Conservation (phyloP, 2,329 filamentous ascomycete species). For the Hymenoscyphus fructigenus region DNA sequence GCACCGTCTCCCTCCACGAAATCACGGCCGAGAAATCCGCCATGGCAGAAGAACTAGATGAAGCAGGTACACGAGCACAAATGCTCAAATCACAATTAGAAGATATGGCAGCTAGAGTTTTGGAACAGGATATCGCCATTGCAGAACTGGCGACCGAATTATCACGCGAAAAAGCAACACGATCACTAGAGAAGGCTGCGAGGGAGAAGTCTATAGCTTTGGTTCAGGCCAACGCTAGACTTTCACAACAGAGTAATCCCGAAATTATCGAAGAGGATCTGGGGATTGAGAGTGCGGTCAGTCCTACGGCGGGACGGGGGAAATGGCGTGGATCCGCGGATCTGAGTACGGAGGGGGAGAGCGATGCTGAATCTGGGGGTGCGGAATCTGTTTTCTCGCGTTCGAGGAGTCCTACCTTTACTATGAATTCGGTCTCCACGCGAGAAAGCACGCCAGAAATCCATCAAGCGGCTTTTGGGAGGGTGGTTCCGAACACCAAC, state of each 20-base stretch:
- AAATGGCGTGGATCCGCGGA: conserved; percentile 38
- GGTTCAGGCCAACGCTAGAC: conserved; percentile 27
- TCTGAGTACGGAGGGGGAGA: conserved; percentile 54
- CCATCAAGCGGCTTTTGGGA: conserved; percentile 23
- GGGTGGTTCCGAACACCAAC: conserved; percentile 22
- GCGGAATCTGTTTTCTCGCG: conserved; percentile 60
- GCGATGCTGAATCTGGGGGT: conserved; percentile 50
- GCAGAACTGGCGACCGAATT: conserved; percentile 51
- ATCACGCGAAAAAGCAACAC: conserved; percentile 48
- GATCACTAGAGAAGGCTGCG: conserved; percentile 31
- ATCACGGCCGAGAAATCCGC: conserved; percentile 53
- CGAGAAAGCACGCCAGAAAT: conserved; percentile 25
- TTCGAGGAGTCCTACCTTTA: conserved; percentile 55
- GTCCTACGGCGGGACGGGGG: conserved; percentile 13
- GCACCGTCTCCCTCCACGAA: conserved; percentile 50
- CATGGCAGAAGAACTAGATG: conserved; percentile 55
- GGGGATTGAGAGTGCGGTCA: conserved; percentile 22
- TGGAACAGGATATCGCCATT: conserved; percentile 54
- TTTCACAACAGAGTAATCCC: conserved; percentile 6
- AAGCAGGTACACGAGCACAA: conserved; percentile 51
- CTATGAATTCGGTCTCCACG: conserved; percentile 27
- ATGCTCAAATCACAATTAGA: conserved; percentile 61
- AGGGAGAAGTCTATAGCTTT: conserved; percentile 32
- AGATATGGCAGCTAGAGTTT: conserved; percentile 53
- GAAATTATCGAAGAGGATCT: conserved; percentile 30